Conservation (phyloP, 1,139 yeast species). For the Debaryomyces sp. region DNA sequence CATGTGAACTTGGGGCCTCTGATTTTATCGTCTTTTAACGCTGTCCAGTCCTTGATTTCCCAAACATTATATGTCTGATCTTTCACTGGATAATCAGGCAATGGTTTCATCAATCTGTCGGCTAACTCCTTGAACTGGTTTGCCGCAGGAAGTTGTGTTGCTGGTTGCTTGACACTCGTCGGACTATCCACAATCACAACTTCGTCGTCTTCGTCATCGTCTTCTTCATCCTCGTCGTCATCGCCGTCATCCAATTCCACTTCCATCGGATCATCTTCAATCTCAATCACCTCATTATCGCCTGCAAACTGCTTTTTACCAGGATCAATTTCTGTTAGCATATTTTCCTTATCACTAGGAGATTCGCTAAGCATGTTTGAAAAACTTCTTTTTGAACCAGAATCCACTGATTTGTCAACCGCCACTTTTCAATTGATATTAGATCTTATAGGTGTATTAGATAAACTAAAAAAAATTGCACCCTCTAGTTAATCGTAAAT, state of each 20-base stretch:
- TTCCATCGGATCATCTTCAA: conserved; percentile 14
- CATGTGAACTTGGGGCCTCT: conserved; percentile 57
- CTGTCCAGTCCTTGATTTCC: conserved; percentile 70
- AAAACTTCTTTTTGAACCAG: conserved; percentile 17
- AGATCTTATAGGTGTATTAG: background rate
- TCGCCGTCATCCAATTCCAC: conserved; percentile 27
- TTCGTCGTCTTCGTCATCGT: conserved; percentile 22
- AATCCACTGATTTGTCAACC: conserved; percentile 14
- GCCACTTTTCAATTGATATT: conserved; percentile 7
- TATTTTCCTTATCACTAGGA: conserved; percentile 15
- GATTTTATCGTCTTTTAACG: conserved; percentile 52
- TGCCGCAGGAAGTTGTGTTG: conserved; percentile 28
- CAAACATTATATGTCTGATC: conserved; percentile 60
- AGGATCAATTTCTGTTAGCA: conserved; percentile 10
- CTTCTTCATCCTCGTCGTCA: conserved; percentile 23
- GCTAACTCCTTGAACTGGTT: conserved; percentile 33
- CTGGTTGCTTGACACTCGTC: background rate
- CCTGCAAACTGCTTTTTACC: conserved; percentile 7
- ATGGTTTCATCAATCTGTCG: conserved; percentile 38
- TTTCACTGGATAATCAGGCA: conserved; percentile 47
- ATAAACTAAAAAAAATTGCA: background rate
- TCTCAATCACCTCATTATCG: conserved; percentile 8
- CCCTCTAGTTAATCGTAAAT: background rate
- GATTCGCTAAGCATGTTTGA: conserved; percentile 16
- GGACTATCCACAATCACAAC: conserved; percentile 6